Conservation (phyloP, 495 filamentous ascomycete genomes). For the Xylaria cubensis region DNA sequence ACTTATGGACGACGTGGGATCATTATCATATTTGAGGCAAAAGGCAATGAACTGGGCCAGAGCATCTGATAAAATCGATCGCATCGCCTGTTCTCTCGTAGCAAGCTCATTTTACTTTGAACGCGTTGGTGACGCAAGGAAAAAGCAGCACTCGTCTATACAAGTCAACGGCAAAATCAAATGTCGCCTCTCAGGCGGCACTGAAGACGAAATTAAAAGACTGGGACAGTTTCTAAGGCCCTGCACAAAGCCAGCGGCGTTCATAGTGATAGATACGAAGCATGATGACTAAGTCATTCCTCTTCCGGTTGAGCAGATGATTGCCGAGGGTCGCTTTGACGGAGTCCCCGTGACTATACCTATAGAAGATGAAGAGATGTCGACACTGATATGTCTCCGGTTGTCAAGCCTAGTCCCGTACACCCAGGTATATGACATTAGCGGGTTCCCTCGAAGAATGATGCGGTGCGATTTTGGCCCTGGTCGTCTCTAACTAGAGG, state of each 20-base stretch:
- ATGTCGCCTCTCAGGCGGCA: background rate
- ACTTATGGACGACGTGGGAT: constrained; percentile 14
- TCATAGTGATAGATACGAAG: background rate
- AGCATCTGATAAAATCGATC: background rate
- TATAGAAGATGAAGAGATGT: background rate
- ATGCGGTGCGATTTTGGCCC: background rate
- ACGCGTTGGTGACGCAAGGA: background rate
- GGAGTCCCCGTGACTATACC: background rate
- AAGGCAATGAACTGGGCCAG: background rate
- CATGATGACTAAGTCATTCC: background rate
- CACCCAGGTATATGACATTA: background rate
- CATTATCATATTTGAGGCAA: background rate
- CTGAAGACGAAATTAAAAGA: background rate
- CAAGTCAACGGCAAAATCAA: background rate
- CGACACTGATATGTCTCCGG: background rate
- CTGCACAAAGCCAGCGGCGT: background rate
- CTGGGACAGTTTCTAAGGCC: background rate
- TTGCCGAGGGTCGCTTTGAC: background rate
- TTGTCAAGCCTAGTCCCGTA: background rate
- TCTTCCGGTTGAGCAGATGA: background rate
- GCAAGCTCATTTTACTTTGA: constrained; percentile 16
- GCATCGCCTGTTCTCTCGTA: background rate
- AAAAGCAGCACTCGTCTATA: background rate
- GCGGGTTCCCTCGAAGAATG: constrained; percentile 7
- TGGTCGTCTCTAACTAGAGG: background rate